Evolutionary conservation across 345 rosid species (phyloP), one percentile per base, ranked within the genome.

Genomic region (Trapa bicornis): DNA sequence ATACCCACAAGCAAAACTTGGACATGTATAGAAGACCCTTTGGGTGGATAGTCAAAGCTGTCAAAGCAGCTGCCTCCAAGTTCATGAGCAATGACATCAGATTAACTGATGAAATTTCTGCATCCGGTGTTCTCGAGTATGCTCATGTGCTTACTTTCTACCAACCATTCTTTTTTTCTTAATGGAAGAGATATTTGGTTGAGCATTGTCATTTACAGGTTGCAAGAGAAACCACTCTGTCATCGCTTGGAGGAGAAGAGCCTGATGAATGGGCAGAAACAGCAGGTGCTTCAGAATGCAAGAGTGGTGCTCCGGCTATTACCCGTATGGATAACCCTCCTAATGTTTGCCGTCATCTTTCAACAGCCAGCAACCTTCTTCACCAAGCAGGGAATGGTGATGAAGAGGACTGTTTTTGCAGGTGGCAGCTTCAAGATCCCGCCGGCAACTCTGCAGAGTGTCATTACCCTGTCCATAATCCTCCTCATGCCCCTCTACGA

Each of bases 281-380:
- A 12, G 4, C 65, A 62, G 7, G 50, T 73, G 38, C 68, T 79
- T 0, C 71, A 78, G 76, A 93, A 86, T 67, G 68, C 75, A 0
- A 86, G 75, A 74, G 71, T 80, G 45, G 67, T 90, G 2, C 66
- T 83, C 15, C 75, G 89, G 67, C 82, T 93, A 45, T 57, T 93
- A 67, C 98, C 98, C 2, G 84, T 93, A 36, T 93, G 98, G 98
- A 78, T 87, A 57, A 85, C 83, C 87, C 97, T 93, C 35, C 85
- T 93, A 2, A 83, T 82, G 83, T 93, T 90, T 67, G 98, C 98
- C 0, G 91, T 93, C 47, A 86, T 93, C 70, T 93, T 90, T 76
- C 92, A 87, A 47, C 98, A 83, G 67, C 98, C 97, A 0, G 83
- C 89, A 0, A 93, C 98, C 0, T 93, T 93, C 72, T 93, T 93